Evolutionary conservation across 2,329 filamentous ascomycete genomes (phyloP).

Genomic region (Fusarium paranaense): DNA sequence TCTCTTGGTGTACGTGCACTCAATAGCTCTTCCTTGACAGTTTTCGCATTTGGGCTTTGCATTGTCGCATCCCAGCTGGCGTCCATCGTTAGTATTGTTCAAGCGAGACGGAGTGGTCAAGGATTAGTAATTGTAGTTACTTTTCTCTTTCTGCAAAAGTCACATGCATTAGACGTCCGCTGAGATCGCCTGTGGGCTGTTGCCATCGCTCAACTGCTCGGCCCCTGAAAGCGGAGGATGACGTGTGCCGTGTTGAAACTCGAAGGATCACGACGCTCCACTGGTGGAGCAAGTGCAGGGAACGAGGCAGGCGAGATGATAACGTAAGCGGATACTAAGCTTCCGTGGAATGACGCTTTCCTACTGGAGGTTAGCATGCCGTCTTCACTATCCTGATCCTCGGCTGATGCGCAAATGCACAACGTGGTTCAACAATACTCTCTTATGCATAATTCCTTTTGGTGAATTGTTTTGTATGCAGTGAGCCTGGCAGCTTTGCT

Average conservation of each 20-base stretch:
- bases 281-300: background rate
- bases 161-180: slow-evolving; percentile 25
- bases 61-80: slow-evolving; percentile 37
- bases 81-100: background rate
- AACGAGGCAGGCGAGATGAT: background rate
- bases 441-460: too few relatives aligned
- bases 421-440: too few relatives aligned
- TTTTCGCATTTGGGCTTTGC: slow-evolving; percentile 32
- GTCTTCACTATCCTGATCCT: too few relatives aligned
- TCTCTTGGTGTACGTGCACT: slow-evolving; percentile 31
- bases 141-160: slow-evolving; percentile 39
- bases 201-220: background rate
- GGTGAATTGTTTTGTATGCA: too few relatives aligned
- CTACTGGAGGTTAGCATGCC: too few relatives aligned
- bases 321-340: slow-evolving; percentile 1
- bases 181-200: background rate
- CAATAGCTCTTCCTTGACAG: slow-evolving; percentile 7
- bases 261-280: background rate
- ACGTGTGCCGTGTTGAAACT: background rate
- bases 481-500: too few relatives aligned
- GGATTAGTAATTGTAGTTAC: background rate
- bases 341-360: background rate
- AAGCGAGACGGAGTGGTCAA: background rate
- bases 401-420: too few relatives aligned
- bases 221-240: background rate